Evolutionary conservation across 768 basidiomycete genomes (phyloP).

Genomic region (Mycena crocata): DNA sequence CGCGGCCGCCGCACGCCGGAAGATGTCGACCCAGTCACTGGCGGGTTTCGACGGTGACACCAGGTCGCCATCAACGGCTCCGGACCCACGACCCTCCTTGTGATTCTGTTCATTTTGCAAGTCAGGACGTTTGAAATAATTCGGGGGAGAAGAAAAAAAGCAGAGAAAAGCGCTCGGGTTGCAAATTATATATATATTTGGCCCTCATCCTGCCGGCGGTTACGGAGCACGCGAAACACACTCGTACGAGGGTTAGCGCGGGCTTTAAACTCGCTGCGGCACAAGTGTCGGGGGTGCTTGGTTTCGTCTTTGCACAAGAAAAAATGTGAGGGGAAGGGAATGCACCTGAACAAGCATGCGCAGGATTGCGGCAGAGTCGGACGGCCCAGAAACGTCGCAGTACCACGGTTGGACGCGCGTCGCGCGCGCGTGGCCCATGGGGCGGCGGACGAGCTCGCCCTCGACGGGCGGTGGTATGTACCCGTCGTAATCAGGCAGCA

Average conservation of each 20-base stretch:
- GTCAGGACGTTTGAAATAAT: too few relatives aligned
- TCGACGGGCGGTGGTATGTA: conserved; percentile 23
- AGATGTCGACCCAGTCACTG: too few relatives aligned
- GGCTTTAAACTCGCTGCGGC: conserved; percentile 31
- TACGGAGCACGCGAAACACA: conserved; percentile 21
- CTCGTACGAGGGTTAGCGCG: too few relatives aligned
- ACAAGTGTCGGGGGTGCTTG: conserved; percentile 29
- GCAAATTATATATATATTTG: conserved; percentile 32
- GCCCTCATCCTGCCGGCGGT: conserved; percentile 35
- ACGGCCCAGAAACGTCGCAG: conserved; percentile 5
- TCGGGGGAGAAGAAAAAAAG: background rate
- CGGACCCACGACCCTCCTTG: too few relatives aligned
- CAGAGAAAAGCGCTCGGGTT: conserved; percentile 28
- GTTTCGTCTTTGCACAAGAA: conserved; percentile 26
- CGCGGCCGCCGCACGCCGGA: too few relatives aligned
- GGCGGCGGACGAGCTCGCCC: conserved; percentile 21
- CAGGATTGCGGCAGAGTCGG: conserved; percentile 14
- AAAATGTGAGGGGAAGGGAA: background rate
- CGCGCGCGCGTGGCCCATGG: conserved; percentile 17
- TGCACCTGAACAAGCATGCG: conserved; percentile 24
- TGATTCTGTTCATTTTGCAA: too few relatives aligned
- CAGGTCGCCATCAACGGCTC: too few relatives aligned
- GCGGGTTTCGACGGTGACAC: too few relatives aligned
- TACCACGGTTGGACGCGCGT: conserved; percentile 17
- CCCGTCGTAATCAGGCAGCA: conserved; percentile 27